Base-by-base conservation (phyloP, 2,329 filamentous ascomycete genomes). In the Myriangium duriaei region DNA sequence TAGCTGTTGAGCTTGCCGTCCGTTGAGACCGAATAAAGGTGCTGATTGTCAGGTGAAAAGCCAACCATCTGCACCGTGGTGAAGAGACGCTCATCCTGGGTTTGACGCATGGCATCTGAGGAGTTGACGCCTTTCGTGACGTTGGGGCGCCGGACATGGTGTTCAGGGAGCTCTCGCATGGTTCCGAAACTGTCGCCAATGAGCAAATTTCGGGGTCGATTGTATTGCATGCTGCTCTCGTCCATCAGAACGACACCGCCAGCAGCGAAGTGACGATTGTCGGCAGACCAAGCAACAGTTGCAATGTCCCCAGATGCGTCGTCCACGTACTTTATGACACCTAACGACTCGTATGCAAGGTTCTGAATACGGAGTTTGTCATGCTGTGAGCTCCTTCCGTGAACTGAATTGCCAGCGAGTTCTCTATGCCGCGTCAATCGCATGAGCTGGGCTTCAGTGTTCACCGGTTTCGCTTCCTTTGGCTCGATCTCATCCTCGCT, bases 241-340 rank as follows among this genome's bases (percentile, higher is more conserved):
- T 76, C 72, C 3, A 65, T 65, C 4, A 72, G 64, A 18, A 72
- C 67, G 4, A 71, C 67, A 4, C 72, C 68, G 2, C 72, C 74
- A 7, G 67, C 71, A 17, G 68, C 71, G 47, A 77, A 78, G 3
- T 48, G 56, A 2, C 61, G 61, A 2, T 71, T 68, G 50, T 72
- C 60, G 2, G 64, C 60, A 2, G 68, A 65, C 74, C 74, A 79
- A 11, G 70, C 64, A 3, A 76, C 53, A 7, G 63, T 62, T 21
- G 69, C 61, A 2, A 77, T 64, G 50, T 77, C 74, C 15, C 69
- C 67, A 0, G 72, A 76, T 0, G 71, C 71, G 2, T 72, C 70
- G 43, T 67, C 71, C 61, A 69, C 76, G 11, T 61, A 58, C 37
- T 57, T 61, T 16, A 56, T 60, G 2, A 58, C 57, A 4, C 58